Evolutionary conservation across 768 basidiomycete species (phyloP), one percentile per base, ranked within the genome.

Genomic region (Collybia sp.): DNA sequence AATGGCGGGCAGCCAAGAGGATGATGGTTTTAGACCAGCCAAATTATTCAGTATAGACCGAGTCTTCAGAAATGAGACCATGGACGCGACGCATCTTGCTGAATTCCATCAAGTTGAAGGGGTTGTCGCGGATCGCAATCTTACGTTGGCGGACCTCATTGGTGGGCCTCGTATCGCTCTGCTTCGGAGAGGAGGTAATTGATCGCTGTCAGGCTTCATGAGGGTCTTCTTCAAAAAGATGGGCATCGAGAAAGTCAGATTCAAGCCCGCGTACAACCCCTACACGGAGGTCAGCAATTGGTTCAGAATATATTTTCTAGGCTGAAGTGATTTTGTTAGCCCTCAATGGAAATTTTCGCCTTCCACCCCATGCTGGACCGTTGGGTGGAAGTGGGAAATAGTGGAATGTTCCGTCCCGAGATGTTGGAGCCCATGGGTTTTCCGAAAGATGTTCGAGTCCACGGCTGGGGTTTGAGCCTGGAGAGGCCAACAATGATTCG

Each of bases 101-200:
- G 96, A 99, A 67, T 99, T 99, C 75, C 95, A 98, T 63, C 96
- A 99, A 67, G 96, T 99, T n/a, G 96, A 99, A 65, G 96, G 96
- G 42, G 96, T 99, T 39, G 93, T 99, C 19, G 96, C 96, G 9
- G 96, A 99, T 66, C 82, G 84, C 53, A 83, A 83, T 42, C 69
- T 99, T 48, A 98, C 95, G 1, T 72, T 99, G 19, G 95, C 93
- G 13, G 93, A 98, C 62, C 73, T 99, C 49, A 97, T 99, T 52
- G 94, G 93, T 92, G 52, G 39, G 76, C 44, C 4, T 31, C 10
- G 15, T 30, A 33, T 17, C 30, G 6, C 25, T 8, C 25, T 25
- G 25, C 25, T 8, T 8, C 25, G 8, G n/a, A 25, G 25, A 25
- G 25, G 4, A 25, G 25, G 25, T 25, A 25, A 25, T 8, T 25